These are phyloP conservation scores for Fusarium pilosicola DNA, from an alignment of 2,329 filamentous ascomycete genomes.

Conservation along the genomic window DNA sequence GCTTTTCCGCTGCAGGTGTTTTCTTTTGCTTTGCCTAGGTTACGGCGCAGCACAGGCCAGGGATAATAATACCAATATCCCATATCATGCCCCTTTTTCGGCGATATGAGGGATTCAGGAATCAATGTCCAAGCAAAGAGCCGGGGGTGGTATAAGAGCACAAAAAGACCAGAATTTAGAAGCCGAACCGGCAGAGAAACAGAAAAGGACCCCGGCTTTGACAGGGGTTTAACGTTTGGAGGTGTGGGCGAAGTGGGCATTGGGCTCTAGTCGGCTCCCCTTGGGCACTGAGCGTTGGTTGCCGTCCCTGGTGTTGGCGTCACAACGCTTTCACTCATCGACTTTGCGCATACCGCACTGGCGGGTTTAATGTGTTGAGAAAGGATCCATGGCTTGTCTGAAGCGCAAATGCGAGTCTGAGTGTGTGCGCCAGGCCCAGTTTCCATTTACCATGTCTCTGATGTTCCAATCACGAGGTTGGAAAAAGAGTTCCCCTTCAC, in stretches of 20 bases:
- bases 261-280: conserved; percentile 38
- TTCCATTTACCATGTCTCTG: conserved; percentile 40
- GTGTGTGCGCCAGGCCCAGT: conserved; percentile 41
- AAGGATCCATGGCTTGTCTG: conserved; percentile 15
- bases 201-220: conserved; percentile 20
- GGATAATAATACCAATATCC: conserved; percentile 7
- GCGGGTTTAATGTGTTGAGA: conserved; percentile 35
- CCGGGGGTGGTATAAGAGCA: conserved; percentile 21
- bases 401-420: conserved; percentile 39
- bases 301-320: conserved; percentile 39
- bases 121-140: conserved; percentile 27
- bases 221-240: conserved; percentile 40
- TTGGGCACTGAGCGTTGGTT: conserved; percentile 36
- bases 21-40: conserved; percentile 14
- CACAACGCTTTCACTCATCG: conserved; percentile 40
- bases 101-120: conserved; percentile 30
- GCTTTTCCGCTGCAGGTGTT: conserved; percentile 24
- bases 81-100: conserved; percentile 23
- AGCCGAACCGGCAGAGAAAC: conserved; percentile 35
- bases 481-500: conserved; percentile 17
- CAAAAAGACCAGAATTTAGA: conserved; percentile 15
- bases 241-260: conserved; percentile 44
- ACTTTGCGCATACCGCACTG: conserved; percentile 41
- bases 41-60: conserved; percentile 28
- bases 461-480: conserved; percentile 36